phyloP scores from a whole-genome alignment of 2,329 filamentous ascomycete species.

The Penicillium sp. region DNA sequence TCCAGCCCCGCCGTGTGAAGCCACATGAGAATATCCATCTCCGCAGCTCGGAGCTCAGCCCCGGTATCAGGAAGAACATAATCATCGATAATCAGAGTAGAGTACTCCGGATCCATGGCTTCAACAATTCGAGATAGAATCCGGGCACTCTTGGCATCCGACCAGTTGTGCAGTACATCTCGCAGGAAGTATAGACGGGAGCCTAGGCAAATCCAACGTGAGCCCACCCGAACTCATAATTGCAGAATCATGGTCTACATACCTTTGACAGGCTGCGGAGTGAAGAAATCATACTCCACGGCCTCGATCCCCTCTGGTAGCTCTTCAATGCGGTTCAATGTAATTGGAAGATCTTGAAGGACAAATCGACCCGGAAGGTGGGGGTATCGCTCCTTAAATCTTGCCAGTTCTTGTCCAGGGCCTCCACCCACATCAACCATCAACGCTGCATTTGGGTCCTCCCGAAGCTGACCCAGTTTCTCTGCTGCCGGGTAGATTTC shows the following conservation, averaged over 20 bases:
- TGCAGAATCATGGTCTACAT: not conserved
- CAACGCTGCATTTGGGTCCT: slow-evolving; percentile 16
- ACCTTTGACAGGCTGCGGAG: slow-evolving; percentile 47
- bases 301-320: slow-evolving; percentile 18
- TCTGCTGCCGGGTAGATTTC: slow-evolving; percentile 16
- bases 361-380: slow-evolving; percentile 44
- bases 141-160: slow-evolving; percentile 25
- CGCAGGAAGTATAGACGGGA: slow-evolving; percentile 38
- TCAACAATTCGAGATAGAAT: slow-evolving; percentile 29
- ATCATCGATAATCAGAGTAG: slow-evolving; percentile 46
- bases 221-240: not conserved
- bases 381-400: slow-evolving; percentile 37
- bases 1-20: slow-evolving; percentile 34
- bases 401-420: slow-evolving; percentile 40
- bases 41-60: slow-evolving; percentile 25
- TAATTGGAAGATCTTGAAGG: slow-evolving; percentile 49
- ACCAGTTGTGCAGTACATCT: slow-evolving; percentile 39
- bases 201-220: slow-evolving; percentile 14
- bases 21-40: slow-evolving; percentile 47
- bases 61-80: slow-evolving; percentile 38
- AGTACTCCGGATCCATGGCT: slow-evolving; percentile 39
- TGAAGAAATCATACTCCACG: slow-evolving; percentile 49
- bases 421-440: slow-evolving; percentile 47
- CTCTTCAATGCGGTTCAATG: slow-evolving; percentile 25
- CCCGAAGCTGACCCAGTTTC: not conserved